Evolutionary conservation across 768 basidiomycete genomes (phyloP), one percentile per base, ranked within the genome.

Genomic region (Auricularia sp.): DNA sequence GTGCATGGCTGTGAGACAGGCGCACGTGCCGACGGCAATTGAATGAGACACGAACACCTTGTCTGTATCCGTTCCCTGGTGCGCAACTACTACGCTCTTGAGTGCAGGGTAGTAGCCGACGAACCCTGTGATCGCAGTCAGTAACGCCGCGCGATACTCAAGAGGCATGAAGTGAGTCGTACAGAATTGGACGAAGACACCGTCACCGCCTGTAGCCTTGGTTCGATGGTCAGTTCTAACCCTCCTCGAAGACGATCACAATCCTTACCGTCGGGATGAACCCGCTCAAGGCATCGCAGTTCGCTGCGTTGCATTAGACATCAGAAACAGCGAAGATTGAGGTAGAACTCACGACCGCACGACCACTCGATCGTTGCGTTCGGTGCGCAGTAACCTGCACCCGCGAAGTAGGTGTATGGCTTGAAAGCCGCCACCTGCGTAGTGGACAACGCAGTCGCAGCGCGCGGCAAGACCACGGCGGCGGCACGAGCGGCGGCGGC

Each of bases 351-450:
- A 82, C 83, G 67, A 73, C 85, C 86, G 71, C 85, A 86, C 36
- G 77, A 70, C 83, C 85, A 86, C 24, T 76, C 74, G 51, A 79
- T 67, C 33, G 80, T 82, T 47, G 73, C 63, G 3, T 77, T 63
- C 5, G 82, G 73, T 16, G 71, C 62, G 64, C 85, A 87, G 67
- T 82, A 82, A 1, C 76, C 84, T 10, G 83, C 71, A 42, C 80
- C 79, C 0, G 85, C 83, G 67, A 80, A 85, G 64, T 72, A 74
- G 0, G 82, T 79, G 73, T 79, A 86, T 0, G 84, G 77, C 44
- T 69, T 78, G 71, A 78, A 85, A 13, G 68, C 42, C 6, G 75
- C 67, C 6, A 85, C 77, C 67, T 83, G 75, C 0, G 79, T 33
- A 10, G 24, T 34, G 24, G 56, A 59, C 34, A 59, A 7, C 29